Conservation (phyloP, 257 asterid genomes). For the Anisodus tanguticus region DNA sequence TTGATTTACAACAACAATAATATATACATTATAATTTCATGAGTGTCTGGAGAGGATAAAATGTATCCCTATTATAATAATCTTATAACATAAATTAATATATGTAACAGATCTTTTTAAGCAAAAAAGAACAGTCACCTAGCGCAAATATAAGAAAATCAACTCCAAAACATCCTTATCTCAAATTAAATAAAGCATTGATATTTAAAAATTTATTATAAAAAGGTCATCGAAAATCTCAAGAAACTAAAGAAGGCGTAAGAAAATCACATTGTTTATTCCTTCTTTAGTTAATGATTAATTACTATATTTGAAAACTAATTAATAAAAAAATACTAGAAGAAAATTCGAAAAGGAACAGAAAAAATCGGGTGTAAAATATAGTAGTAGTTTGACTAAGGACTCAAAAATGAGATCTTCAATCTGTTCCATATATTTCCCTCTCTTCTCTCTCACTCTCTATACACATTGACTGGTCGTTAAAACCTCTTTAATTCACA, state of each 20-base stretch:
- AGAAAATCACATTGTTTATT: background rate
- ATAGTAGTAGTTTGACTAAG: background rate
- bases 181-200: background rate
- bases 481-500: background rate
- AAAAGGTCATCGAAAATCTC: too few species aligned
- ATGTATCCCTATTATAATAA: too few species aligned
- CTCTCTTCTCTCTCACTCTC: background rate
- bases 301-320: too few species aligned
- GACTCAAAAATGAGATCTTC: background rate
- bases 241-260: too few species aligned
- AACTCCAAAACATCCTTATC: background rate
- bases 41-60: too few species aligned
- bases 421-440: background rate
- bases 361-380: background rate
- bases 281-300: too few species aligned
- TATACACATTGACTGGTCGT: conserved; percentile 25
- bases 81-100: too few species aligned
- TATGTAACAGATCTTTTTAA: too few species aligned
- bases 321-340: background rate
- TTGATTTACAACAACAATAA: background rate
- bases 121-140: too few species aligned
- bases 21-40: too few species aligned
- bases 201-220: too few species aligned
- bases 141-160: background rate
- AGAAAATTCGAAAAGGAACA: background rate